These are phyloP conservation scores for Penicillium sp. DNA, from an alignment of 2,329 filamentous ascomycete species.

Conservation along the genomic window DNA sequence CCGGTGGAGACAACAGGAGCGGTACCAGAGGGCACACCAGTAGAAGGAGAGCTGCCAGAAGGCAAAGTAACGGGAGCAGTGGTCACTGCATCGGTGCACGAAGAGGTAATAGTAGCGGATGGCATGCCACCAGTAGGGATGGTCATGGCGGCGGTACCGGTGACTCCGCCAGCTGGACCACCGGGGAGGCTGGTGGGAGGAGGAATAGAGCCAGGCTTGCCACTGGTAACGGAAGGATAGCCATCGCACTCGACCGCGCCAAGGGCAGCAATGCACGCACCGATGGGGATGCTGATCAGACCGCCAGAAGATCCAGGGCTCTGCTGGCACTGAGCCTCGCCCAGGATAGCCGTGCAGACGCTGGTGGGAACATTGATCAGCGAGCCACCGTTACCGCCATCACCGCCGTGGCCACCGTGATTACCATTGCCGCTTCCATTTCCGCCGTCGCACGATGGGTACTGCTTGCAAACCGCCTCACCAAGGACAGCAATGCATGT, in stretches of 20 bases:
- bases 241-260: conserved; percentile 22
- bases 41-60: not conserved
- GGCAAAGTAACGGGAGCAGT: not conserved
- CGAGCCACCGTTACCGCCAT: conserved; percentile 4
- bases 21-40: not conserved
- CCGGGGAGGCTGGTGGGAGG: not conserved
- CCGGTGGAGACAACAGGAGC: not conserved
- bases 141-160: conserved; percentile 1
- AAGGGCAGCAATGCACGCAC: conserved; percentile 22
- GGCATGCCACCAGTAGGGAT: not conserved
- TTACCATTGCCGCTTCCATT: too few relatives aligned
- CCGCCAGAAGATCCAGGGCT: conserved; percentile 10
- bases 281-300: conserved; percentile 24
- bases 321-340: conserved; percentile 23
- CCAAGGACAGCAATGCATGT: conserved; percentile 14
- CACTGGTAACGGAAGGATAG: conserved; percentile 5
- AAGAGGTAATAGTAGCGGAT: not conserved
- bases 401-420: too few relatives aligned
- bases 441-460: conserved; percentile 4
- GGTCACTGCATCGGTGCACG: conserved; percentile 4
- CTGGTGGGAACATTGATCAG: conserved; percentile 27
- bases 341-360: conserved; percentile 24
- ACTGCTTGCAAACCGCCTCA: not conserved
- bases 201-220: not conserved
- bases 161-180: not conserved